Evolutionary conservation across 257 asterid species (phyloP), one percentile per base, ranked within the genome.

Genomic region (Hygrophila difformis): DNA sequence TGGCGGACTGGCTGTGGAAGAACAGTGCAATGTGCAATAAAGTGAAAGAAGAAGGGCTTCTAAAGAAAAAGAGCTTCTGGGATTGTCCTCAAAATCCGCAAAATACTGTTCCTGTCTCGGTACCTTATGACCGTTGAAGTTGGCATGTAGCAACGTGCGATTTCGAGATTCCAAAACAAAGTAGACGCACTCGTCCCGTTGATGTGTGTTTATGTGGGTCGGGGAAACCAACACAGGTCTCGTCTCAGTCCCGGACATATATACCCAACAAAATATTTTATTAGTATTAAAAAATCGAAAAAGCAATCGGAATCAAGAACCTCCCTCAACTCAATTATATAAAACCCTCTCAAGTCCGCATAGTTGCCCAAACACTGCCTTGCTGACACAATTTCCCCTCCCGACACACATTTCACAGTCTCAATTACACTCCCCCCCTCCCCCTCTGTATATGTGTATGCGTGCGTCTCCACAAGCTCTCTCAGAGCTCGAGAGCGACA

Each of bases 281-380:
- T 26, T 8, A 8, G 8, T 0, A 8, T 26, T n/a, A n/a, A 33
- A 12, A 8, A 38, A 44, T 1, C n/a, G 38, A 39, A 40, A 45
- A 15, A 0, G 33, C 21, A 55, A 11, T 62, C 85, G 93, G 92
- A 79, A 43, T 66, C 78, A 52, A 70, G 42, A 65, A 23, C 14
- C 23, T 47, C 44, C 13, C 41, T 59, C 4, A 70, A 60, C 56
- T 55, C 33, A 11, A 65, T 71, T 70, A 18, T n/a, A 84, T 75
- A 72, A 72, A 42, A 1, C 12, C 1, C 3, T 62, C 37, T 75
- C 70, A 62, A 65, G 63, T 84, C 95, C 95, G 93, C 47, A 22
- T n/a, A 13, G 20, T 2, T n/a, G 10, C 31, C 59, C 70, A 56
- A 56, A 61, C 71, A 54, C 3, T 35, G 11, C 59, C 42, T 40